Conservation (phyloP, 352 stramenopile genomes). For the Aphanomyces cochlioides region DNA sequence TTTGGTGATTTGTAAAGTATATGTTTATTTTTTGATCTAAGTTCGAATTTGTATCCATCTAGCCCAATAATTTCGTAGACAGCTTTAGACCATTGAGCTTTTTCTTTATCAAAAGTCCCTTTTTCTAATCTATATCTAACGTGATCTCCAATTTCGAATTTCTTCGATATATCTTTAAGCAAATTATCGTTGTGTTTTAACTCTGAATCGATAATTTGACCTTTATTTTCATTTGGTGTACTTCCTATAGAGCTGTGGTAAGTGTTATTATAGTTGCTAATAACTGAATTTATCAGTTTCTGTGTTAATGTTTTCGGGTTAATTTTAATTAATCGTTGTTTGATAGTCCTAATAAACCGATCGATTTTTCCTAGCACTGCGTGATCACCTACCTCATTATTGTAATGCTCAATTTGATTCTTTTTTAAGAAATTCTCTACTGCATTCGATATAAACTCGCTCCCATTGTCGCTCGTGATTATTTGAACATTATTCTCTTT, state of each 20-base stretch:
- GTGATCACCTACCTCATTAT: slow-evolving; percentile 32
- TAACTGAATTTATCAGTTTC: slow-evolving; percentile 27
- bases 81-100: background rate
- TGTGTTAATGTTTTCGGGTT: slow-evolving; percentile 12
- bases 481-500: slow-evolving; percentile 34
- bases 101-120: background rate
- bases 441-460: slow-evolving; percentile 28
- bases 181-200: slow-evolving; percentile 26
- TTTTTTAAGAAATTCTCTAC: slow-evolving; percentile 29
- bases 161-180: background rate
- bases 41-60: background rate
- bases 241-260: slow-evolving; percentile 15
- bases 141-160: background rate
- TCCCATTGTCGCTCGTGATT: slow-evolving; percentile 36
- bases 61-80: background rate
- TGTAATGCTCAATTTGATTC: slow-evolving; percentile 32
- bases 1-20: background rate
- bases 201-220: slow-evolving; percentile 15
- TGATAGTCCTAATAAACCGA: slow-evolving; percentile 35
- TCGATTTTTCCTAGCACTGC: slow-evolving; percentile 34
- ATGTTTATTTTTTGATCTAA: background rate
- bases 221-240: slow-evolving; percentile 30
- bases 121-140: background rate
- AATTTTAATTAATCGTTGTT: slow-evolving; percentile 31
- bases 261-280: slow-evolving; percentile 33